Percentiles rank a stretch among this genome's conserved stretches.
Conservation (phyloP, 306 rosid genomes). For the Mucuna pruriens region DNA sequence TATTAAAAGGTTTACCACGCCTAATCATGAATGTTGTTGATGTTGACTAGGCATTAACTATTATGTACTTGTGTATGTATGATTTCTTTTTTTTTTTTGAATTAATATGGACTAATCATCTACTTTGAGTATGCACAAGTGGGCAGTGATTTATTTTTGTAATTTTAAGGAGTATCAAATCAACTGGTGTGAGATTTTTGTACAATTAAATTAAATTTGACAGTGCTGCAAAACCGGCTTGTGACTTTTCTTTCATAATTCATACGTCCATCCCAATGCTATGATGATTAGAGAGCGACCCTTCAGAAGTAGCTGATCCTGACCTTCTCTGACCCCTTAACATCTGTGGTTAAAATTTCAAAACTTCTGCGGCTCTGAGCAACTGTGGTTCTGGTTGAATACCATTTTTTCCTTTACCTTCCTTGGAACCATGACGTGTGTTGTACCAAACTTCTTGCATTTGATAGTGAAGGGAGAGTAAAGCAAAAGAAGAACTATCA, state of each 20-base stretch:
- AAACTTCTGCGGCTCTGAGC: slow-evolving; percentile 49
- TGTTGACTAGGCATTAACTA: slow-evolving; percentile 35
- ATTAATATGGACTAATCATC: slow-evolving; percentile 28
- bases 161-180: slow-evolving; percentile 2
- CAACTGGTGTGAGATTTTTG: slow-evolving; percentile 12
- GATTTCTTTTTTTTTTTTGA: no score
- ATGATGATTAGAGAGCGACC: slow-evolving; percentile 55
- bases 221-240: slow-evolving; percentile 38
- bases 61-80: slow-evolving; percentile 17
- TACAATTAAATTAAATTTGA: slow-evolving; percentile 32
- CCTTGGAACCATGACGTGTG: slow-evolving; percentile 38
- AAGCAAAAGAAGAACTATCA: slow-evolving; percentile 50
- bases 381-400: slow-evolving; percentile 50
- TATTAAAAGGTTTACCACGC: slow-evolving; percentile 37
- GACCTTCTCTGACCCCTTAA: slow-evolving; percentile 49
- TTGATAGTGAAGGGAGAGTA: slow-evolving; percentile 43
- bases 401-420: slow-evolving; percentile 42
- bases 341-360: slow-evolving; percentile 65
- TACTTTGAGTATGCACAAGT: slow-evolving; percentile 16
- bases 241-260: slow-evolving; percentile 25
- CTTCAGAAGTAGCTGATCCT: slow-evolving; percentile 49
- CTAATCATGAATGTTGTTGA: slow-evolving; percentile 40
- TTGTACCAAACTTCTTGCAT: slow-evolving; percentile 40
- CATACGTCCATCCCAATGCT: slow-evolving; percentile 44
- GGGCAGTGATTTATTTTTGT: background rate